Evolutionary conservation across 176 grass and related monocot genomes (phyloP), one percentile per base, ranked within the genome.

Genomic region (Zoysia pacifica): DNA sequence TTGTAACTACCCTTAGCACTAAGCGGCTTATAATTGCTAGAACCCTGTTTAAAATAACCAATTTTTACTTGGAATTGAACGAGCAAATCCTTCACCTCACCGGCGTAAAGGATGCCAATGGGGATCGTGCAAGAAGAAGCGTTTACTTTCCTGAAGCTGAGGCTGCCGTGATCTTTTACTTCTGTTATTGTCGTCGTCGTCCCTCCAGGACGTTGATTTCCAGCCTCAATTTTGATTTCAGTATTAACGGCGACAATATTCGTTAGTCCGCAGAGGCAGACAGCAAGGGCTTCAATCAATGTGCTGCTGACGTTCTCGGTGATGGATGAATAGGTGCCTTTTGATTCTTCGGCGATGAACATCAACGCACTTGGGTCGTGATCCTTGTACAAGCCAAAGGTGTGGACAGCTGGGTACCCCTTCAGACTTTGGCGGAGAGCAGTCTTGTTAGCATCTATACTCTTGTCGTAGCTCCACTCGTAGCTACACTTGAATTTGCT

Each of bases 51-150:
- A 11, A 52, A 52, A 16, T 15, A 3, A 54, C 13, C 0, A 54
- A 16, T 0, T 16, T 15, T 58, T 19, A 58, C 16, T 0, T 20
- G 4, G 43, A 46, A 18, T 14, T 19, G 7, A 12, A 46, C 8
- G 66, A 69, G 6, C 1, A 69, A 47, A 12, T 69, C 43, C 66
- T 69, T 69, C 66, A 69, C 66, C 43, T 69, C 66, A 11, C 66
- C 66, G 13, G 66, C 66, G 18, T 47, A 69, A 12, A 69, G 66
- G 16, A 19, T 19, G 55, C 18, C 55, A 58, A 58, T 19, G 4
- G 0, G 0, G 55, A 58, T 19, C 5, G 0, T 1, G 53, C 13
- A 5, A 18, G 51, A 14, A 53, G 51, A 2, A 2, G 1, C 11
- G 2, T n/a, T n/a, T n/a, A n/a, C n/a, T n/a, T n/a, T n/a, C n/a